Evolutionary conservation across 2,329 filamentous ascomycete genomes (phyloP).

Genomic region (Xylariales sp.): DNA sequence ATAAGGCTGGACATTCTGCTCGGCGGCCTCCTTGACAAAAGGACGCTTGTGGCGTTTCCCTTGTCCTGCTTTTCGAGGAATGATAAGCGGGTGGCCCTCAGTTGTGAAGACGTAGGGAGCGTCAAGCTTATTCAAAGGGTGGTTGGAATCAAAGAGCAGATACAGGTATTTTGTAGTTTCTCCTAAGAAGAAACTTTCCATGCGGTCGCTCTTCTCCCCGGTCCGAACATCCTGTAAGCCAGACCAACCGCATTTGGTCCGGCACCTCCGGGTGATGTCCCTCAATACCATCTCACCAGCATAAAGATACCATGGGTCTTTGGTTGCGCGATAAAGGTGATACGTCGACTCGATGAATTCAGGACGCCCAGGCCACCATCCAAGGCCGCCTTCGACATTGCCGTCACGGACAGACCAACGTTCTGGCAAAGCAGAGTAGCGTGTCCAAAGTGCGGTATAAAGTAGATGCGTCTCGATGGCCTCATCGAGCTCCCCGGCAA

Average conservation of each 20-base stretch:
- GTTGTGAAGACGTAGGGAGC: slow-evolving; percentile 90
- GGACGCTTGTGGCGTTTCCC: slow-evolving; percentile 20
- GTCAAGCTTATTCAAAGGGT: slow-evolving; percentile 84
- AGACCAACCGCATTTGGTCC: slow-evolving; percentile 89
- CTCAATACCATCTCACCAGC: slow-evolving; percentile 92
- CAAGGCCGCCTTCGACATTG: slow-evolving; percentile 77
- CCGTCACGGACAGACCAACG: slow-evolving; percentile 85
- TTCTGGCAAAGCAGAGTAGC: slow-evolving; percentile 90
- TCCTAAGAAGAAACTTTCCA: slow-evolving; percentile 98
- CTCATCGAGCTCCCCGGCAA: slow-evolving; percentile 87
- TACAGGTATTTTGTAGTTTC: slow-evolving; percentile 97
- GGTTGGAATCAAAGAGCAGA: slow-evolving; percentile 77
- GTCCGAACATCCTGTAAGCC: slow-evolving; percentile 77
- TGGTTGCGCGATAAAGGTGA: slow-evolving; percentile 88
- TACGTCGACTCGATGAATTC: slow-evolving; percentile 98
- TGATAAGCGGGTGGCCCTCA: slow-evolving; percentile 87
- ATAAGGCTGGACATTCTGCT: slow-evolving; percentile 27
- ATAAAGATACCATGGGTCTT: slow-evolving; percentile 93
- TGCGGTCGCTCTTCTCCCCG: slow-evolving; percentile 85
- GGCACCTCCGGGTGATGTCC: slow-evolving; percentile 84
- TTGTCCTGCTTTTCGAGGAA: slow-evolving; percentile 51
- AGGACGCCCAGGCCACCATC: slow-evolving; percentile 92
- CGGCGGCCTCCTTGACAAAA: no score
- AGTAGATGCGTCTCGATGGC: slow-evolving; percentile 86
- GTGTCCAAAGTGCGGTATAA: slow-evolving; percentile 89